Evolutionary conservation across 805 yeast genomes (phyloP).

Genomic region (Candida rishiriensis): DNA sequence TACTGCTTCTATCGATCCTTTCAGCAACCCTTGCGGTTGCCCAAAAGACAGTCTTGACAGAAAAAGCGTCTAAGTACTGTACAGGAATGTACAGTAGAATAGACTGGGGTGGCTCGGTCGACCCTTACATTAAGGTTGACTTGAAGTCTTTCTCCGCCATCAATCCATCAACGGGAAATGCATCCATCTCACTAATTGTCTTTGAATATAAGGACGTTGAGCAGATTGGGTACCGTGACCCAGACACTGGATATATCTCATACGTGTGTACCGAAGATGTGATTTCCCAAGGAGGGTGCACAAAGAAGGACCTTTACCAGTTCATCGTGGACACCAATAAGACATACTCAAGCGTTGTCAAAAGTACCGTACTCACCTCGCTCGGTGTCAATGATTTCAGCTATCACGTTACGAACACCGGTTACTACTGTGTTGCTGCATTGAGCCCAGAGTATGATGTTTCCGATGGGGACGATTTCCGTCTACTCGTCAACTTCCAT

Average conservation of each 20-base stretch:
- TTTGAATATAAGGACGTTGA: conserved; percentile 81
- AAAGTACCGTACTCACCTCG: conserved; percentile 49
- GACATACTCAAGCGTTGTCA: conserved; percentile 46
- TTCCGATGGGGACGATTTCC: conserved; percentile 36
- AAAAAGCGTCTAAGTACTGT: conserved; percentile 62
- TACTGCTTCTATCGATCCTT: conserved; percentile 2
- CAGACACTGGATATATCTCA: conserved; percentile 38
- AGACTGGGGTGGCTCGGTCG: conserved; percentile 80
- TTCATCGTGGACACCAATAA: conserved; percentile 51
- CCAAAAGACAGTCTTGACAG: conserved; percentile 46
- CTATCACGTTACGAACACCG: conserved; percentile 69
- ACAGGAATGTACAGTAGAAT: conserved; percentile 84
- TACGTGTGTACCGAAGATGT: conserved; percentile 77
- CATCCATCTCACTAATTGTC: conserved; percentile 59
- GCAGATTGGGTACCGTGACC: conserved; percentile 52
- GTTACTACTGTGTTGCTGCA: conserved; percentile 88
- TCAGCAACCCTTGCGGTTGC: conserved; percentile 27
- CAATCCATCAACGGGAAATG: conserved; percentile 36
- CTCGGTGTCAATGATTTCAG: conserved; percentile 57
- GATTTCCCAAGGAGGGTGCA: conserved; percentile 53
- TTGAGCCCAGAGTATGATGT: conserved; percentile 37
- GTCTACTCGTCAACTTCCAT: conserved; percentile 74
- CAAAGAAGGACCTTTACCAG: conserved; percentile 47
- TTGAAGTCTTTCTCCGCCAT: conserved; percentile 27
- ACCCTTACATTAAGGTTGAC: conserved; percentile 55